Evolutionary conservation across 1,139 yeast species (phyloP).

Genomic region (Zhuliangozyma parablackwelliae): DNA sequence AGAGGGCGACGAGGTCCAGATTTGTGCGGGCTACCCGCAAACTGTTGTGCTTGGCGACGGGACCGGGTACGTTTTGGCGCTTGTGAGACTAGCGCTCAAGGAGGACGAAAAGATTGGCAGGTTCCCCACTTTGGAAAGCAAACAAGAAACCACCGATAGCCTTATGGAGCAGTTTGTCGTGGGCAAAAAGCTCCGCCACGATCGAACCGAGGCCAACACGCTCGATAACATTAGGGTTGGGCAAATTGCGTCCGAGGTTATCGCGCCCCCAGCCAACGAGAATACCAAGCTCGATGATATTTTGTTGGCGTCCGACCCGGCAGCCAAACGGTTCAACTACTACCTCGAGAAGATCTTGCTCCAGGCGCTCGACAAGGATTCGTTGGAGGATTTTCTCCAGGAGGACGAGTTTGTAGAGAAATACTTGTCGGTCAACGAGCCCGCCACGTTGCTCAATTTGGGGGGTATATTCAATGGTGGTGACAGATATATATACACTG

Average conservation of each 20-base stretch:
- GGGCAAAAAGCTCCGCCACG: constrained; percentile 7
- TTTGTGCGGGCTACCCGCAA: constrained; percentile 58
- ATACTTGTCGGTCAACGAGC: constrained; percentile 18
- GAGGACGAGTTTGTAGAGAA: constrained; percentile 25
- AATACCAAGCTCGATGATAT: constrained; percentile 10
- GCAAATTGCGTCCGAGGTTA: constrained; percentile 5
- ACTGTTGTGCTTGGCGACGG: constrained; percentile 10
- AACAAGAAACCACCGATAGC: constrained; percentile 4
- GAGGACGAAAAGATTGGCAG: constrained; percentile 71
- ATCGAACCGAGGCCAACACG: constrained; percentile 3
- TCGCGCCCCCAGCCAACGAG: constrained; percentile 4
- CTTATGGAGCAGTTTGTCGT: constrained; percentile 10
- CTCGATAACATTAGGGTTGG: constrained; percentile 7
- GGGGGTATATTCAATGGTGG: constrained; percentile 24
- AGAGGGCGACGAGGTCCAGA: constrained; percentile 43
- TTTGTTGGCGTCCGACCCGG: constrained; percentile 27
- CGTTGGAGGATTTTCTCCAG: constrained; percentile 17
- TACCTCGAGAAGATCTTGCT: constrained; percentile 22
- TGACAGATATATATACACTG: constrained; percentile 5
- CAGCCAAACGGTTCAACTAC: constrained; percentile 22
- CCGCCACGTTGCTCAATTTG: constrained; percentile 28
- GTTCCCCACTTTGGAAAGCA: constrained; percentile 45
- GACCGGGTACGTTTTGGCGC: constrained; percentile 26
- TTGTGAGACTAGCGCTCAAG: constrained; percentile 61
- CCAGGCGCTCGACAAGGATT: constrained; percentile 21